Evolutionary conservation across 139 green algal genomes (phyloP), one percentile per base, ranked within the genome.

Genomic region (Micromonas pusilla): DNA sequence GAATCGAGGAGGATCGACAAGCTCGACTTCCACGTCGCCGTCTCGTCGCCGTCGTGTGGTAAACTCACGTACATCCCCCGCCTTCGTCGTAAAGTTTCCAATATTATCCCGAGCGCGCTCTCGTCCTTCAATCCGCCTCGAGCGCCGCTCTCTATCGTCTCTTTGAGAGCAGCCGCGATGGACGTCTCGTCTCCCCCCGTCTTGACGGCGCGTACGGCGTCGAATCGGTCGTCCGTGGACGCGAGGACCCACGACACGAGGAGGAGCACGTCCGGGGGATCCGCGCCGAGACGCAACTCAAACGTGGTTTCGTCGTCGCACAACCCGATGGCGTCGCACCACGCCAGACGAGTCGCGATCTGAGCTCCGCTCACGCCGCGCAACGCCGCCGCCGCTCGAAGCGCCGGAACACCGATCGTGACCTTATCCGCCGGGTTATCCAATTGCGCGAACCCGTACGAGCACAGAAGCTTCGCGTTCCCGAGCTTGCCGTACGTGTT

Each of bases 401-500:
- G n/a, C n/a, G 32, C 33, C 38, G 65, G 32, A 20, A 33, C 33
- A 21, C 28, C 33, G 4, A 72, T 20, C 4, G 26, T n/a, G 2
- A 72, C 65, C 28, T 52, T 13, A 45, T 72, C 65, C 4, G 4
- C 65, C 13, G 65, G 65, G 33, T 72, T 72, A 26, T 72, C 65
- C 28, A 4, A 3, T 16, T 72, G 65, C 26, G 28, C n/a, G 30
- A 75, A 75, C 31, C 68, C 68, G 30, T 75, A 75, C 2, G 68
- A 75, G 5, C 36, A 62, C 37, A 75, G 53, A 16, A 75, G 30
- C 6, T 32, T 32, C 0, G 68, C 38, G 68, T 75, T 75, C 3
- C 37, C 37, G 16, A 75, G 30, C 31, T 62, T 21, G 1, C 68
- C 68, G 25, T 75, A 75, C 16, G 68, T 63, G 38, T 75, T 75